These are phyloP conservation scores for Penicillium sp. DNA, from an alignment of 2,329 filamentous ascomycete species.

Conservation along the genomic window DNA sequence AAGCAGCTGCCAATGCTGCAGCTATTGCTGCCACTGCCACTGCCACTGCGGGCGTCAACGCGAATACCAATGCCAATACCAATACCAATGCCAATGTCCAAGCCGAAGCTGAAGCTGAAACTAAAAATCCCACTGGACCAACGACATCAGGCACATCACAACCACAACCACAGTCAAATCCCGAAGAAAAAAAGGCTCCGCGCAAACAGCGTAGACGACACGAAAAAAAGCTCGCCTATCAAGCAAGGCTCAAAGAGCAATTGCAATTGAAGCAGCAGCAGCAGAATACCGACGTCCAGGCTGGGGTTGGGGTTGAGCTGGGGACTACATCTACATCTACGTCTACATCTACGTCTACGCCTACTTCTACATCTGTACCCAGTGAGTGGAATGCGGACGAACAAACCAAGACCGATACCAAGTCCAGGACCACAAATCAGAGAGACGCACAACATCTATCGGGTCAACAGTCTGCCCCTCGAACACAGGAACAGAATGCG, in stretches of 20 bases:
- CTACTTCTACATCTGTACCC: too few relatives aligned
- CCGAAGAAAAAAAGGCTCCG: neutral
- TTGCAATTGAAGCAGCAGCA: too few relatives aligned
- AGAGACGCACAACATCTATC: neutral
- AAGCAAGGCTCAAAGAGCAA: too few relatives aligned
- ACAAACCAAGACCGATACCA: too few relatives aligned
- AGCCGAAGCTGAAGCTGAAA: too few relatives aligned
- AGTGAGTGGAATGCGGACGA: neutral
- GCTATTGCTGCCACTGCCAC: neutral
- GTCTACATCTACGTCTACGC: too few relatives aligned
- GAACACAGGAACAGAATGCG: neutral
- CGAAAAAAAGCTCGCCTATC: too few relatives aligned
- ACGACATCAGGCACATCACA: constrained; percentile 1
- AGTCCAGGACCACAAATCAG: neutral
- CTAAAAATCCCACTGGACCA: neutral
- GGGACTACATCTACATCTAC: too few relatives aligned
- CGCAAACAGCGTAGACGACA: neutral
- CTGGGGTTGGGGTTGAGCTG: too few relatives aligned
- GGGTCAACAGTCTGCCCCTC: neutral
- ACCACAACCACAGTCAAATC: neutral
- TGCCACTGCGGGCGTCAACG: too few relatives aligned
- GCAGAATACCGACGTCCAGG: neutral
- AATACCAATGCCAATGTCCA: too few relatives aligned
- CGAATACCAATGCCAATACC: too few relatives aligned
- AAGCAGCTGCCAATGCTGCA: neutral